Conservation (phyloP, 768 basidiomycete species). For the Termitomyces sp. region DNA sequence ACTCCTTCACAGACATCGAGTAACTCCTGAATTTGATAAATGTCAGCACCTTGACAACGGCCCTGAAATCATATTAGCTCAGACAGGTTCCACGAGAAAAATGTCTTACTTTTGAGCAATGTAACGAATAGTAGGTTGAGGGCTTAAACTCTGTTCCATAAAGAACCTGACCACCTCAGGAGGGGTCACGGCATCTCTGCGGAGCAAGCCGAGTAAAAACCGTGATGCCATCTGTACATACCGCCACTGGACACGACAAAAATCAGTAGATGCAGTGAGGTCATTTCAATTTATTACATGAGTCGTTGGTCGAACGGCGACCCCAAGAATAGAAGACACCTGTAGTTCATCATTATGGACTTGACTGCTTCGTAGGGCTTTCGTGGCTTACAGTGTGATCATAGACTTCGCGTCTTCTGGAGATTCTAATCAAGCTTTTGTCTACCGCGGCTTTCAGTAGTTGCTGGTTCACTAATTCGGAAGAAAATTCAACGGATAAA, state of each 20-base stretch:
- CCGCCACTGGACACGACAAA: slow-evolving; percentile 53
- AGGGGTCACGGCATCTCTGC: slow-evolving; percentile 52
- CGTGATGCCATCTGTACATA: slow-evolving; percentile 68
- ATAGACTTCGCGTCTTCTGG: slow-evolving; percentile 41
- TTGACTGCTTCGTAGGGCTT: slow-evolving; percentile 6
- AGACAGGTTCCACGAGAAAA: not conserved
- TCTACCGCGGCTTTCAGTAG: slow-evolving; percentile 38
- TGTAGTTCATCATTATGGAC: slow-evolving; percentile 20
- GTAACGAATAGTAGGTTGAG: slow-evolving; percentile 63
- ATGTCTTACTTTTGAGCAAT: slow-evolving; percentile 52
- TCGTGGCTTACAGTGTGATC: slow-evolving; percentile 37
- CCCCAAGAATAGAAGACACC: slow-evolving; percentile 54
- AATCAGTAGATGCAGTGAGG: slow-evolving; percentile 9
- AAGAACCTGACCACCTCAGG: slow-evolving; percentile 58
- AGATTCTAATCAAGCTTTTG: slow-evolving; percentile 35
- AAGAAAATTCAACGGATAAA: slow-evolving; percentile 46
- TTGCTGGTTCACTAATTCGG: slow-evolving; percentile 30
- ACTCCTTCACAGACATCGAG: slow-evolving; percentile 51
- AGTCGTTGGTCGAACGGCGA: slow-evolving; percentile 57
- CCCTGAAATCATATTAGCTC: slow-evolving; percentile 32
- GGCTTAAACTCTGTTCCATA: slow-evolving; percentile 58
- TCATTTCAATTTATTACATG: slow-evolving; percentile 48
- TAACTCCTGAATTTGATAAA: slow-evolving; percentile 76
- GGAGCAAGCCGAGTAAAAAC: slow-evolving; percentile 55
- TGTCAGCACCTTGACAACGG: slow-evolving; percentile 57